Evolutionary conservation across 2,329 filamentous ascomycete genomes (phyloP).

Genomic region (Fusarium sp.): DNA sequence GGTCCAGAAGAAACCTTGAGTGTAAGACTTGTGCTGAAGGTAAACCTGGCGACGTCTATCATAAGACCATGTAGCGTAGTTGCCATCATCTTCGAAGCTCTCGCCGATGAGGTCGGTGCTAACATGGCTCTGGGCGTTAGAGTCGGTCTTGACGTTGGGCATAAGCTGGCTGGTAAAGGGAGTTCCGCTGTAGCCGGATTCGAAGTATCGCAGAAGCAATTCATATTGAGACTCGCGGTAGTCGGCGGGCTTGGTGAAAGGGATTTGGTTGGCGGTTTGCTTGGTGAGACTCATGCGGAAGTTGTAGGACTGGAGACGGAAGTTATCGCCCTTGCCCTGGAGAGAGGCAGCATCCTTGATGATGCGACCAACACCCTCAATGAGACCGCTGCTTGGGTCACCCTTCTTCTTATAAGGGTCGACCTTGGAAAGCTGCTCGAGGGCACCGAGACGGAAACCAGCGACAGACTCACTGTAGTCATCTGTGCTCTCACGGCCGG

Average conservation of each 20-base stretch:
- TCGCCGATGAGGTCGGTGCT: slow-evolving; percentile 38
- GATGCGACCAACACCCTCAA: slow-evolving; percentile 26
- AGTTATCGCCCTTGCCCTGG: slow-evolving; percentile 15
- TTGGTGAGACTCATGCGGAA: slow-evolving; percentile 34
- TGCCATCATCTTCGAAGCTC: slow-evolving; percentile 23
- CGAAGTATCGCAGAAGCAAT: slow-evolving; percentile 34
- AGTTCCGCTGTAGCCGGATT: slow-evolving; percentile 28
- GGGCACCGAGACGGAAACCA: slow-evolving; percentile 16
- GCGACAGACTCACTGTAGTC: slow-evolving; percentile 32
- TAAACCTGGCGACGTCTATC: slow-evolving; percentile 13
- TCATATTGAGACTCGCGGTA: slow-evolving; percentile 35
- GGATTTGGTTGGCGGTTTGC: slow-evolving; percentile 9
- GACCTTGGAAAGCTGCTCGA: slow-evolving; percentile 18
- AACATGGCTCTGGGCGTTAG: slow-evolving; percentile 32
- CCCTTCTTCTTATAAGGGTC: slow-evolving; percentile 33
- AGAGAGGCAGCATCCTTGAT: slow-evolving; percentile 11
- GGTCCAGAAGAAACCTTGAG: slow-evolving; percentile 35
- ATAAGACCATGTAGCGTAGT: slow-evolving; percentile 35
- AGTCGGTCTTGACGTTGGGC: slow-evolving; percentile 38
- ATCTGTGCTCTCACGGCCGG: slow-evolving; percentile 25
- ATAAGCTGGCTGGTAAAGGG: slow-evolving; percentile 37
- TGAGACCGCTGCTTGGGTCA: slow-evolving; percentile 17
- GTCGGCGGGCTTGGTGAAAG: slow-evolving; percentile 34
- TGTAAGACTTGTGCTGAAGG: slow-evolving; percentile 25
- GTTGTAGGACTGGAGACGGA: slow-evolving; percentile 39